phyloP scores from a whole-genome alignment of 305 asterid species.

The Euphrasia arctica region DNA sequence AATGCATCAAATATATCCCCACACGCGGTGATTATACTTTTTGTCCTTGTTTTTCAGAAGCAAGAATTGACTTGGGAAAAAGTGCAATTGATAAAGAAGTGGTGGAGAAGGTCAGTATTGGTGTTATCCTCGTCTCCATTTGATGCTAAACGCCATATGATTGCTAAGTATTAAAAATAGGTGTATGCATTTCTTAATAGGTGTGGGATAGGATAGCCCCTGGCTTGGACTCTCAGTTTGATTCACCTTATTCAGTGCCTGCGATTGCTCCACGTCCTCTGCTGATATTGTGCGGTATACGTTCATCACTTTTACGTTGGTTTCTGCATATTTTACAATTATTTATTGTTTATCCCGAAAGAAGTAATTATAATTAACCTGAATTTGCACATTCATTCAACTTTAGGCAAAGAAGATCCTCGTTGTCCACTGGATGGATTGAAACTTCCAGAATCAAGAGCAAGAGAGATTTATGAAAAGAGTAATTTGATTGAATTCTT shows the following conservation, averaged over 20 bases:
- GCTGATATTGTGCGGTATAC: constrained; percentile 68
- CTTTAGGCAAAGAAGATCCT: constrained; percentile 68
- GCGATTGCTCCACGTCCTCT: constrained; percentile 82
- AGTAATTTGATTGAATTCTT: constrained; percentile 34
- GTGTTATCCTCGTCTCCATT: constrained; percentile 16
- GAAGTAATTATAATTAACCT: constrained; percentile 12
- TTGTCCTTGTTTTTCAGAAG: constrained; percentile 49
- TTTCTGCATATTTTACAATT: not conserved
- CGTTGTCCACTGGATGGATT: constrained; percentile 79
- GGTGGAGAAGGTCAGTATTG: constrained; percentile 66
- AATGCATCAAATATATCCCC: not conserved
- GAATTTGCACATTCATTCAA: constrained; percentile 8
- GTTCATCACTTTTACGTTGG: constrained; percentile 8
- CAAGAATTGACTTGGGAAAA: constrained; percentile 66
- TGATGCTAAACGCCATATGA: not conserved
- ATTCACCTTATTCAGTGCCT: constrained; percentile 69
- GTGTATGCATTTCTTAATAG: constrained; percentile 31
- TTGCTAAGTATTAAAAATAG: not conserved
- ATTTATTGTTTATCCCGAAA: constrained; percentile 5
- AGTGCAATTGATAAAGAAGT: constrained; percentile 64
- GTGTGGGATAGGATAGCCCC: constrained; percentile 97
- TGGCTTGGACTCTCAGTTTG: constrained; percentile 68
- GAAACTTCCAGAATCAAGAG: constrained; percentile 51
- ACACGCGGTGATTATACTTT: not conserved
- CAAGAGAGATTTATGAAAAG: constrained; percentile 36